Evolutionary conservation across 2,329 filamentous ascomycete species (phyloP).

Genomic region (Mycogone perniciosa): DNA sequence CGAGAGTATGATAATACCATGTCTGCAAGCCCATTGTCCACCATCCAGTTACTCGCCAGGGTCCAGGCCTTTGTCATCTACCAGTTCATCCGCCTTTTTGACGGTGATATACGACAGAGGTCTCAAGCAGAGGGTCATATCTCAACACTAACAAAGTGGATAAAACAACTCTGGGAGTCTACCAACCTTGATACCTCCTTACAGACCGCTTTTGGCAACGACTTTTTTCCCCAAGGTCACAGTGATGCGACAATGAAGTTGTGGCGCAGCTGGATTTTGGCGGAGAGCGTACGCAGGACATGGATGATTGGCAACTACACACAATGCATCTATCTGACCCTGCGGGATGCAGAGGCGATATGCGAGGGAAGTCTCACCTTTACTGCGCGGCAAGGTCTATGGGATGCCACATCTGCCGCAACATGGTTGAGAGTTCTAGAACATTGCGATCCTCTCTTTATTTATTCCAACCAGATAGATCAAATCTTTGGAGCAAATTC

Average conservation of each 20-base stretch:
- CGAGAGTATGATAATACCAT: neutral
- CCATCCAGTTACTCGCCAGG: conserved; percentile 16
- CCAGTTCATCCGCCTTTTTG: conserved; percentile 20
- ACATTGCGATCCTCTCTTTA: conserved; percentile 11
- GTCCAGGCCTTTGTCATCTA: conserved; percentile 19
- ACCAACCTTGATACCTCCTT: conserved; percentile 12
- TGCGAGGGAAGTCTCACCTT: conserved; percentile 20
- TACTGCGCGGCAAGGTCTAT: conserved; percentile 21
- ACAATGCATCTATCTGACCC: conserved; percentile 13
- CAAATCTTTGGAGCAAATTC: neutral
- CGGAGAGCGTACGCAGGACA: conserved; percentile 22
- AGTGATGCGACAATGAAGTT: neutral
- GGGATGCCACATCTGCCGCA: conserved; percentile 20
- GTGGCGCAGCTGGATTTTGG: conserved; percentile 23
- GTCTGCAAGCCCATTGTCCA: neutral
- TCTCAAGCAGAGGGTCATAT: conserved; percentile 17
- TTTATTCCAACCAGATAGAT: neutral
- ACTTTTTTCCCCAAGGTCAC: neutral
- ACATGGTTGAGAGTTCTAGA: conserved; percentile 17
- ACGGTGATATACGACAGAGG: conserved; percentile 19
- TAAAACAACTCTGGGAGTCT: conserved; percentile 15
- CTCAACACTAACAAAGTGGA: conserved; percentile 12
- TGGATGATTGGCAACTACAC: conserved; percentile 18
- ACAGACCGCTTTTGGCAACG: conserved; percentile 12
- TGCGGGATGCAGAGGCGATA: conserved; percentile 11